phyloP scores from a whole-genome alignment of 495 filamentous ascomycete species.

The Immersiella caudata region DNA sequence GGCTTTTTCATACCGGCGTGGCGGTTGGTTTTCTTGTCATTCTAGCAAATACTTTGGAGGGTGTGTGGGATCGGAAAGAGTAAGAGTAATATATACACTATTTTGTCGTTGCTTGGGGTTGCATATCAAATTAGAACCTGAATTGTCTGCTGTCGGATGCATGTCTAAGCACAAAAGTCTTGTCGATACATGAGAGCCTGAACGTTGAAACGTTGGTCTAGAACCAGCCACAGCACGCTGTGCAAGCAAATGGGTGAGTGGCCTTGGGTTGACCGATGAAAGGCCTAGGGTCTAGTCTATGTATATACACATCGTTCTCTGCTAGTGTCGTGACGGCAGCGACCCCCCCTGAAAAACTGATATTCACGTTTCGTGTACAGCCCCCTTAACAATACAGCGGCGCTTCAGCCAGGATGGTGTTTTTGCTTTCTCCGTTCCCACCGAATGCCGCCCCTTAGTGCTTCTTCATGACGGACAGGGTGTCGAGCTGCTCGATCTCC shows the following conservation, averaged over 20 bases:
- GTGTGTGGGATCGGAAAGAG: constrained; percentile 3
- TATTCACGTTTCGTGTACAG: neutral
- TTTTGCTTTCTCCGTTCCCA: neutral
- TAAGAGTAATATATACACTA: constrained; percentile 5
- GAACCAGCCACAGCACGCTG: neutral
- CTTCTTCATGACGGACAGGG: constrained; percentile 66
- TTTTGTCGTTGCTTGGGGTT: neutral
- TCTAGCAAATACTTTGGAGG: constrained; percentile 3
- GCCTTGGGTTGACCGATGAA: constrained; percentile 7
- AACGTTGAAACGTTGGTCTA: neutral
- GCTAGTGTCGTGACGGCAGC: neutral
- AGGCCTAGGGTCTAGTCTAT: constrained; percentile 15
- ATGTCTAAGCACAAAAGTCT: too few species aligned
- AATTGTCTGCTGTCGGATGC: too few species aligned
- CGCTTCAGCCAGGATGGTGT: constrained; percentile 4
- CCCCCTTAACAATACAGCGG: constrained; percentile 11
- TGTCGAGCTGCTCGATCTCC: constrained; percentile 83
- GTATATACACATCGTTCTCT: constrained; percentile 12
- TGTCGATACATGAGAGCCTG: too few species aligned
- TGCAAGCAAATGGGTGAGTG: neutral
- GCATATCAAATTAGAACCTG: too few species aligned
- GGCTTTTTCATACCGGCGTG: constrained; percentile 4
- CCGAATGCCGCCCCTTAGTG: constrained; percentile 38
- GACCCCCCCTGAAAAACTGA: neutral
- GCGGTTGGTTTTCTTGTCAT: constrained; percentile 7